A percentile compares a stretch with the other conserved stretches of the same genome.
Evolutionary conservation across 805 yeast genomes (phyloP).

Genomic region (Starmerella scarabaei): DNA sequence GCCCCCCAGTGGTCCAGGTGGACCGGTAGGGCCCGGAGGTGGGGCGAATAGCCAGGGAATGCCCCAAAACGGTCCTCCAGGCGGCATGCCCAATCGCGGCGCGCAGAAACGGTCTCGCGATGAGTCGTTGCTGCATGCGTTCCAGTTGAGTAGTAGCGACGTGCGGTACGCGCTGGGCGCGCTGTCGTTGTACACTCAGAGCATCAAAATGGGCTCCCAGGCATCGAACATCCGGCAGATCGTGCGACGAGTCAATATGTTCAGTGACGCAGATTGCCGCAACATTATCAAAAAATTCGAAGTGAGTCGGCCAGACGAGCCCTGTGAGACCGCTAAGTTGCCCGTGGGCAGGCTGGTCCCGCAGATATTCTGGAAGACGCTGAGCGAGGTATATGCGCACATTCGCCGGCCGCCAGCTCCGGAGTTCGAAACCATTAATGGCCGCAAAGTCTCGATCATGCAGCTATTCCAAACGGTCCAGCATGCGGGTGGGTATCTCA

Average conservation of each 20-base stretch:
- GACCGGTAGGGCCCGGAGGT: not conserved
- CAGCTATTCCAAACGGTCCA: conserved; percentile 17
- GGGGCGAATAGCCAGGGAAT: conserved; percentile 1
- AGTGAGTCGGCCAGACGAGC: conserved; percentile 4
- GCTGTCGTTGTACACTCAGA: conserved; percentile 14
- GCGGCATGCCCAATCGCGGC: not conserved
- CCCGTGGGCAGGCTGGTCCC: conserved; percentile 13
- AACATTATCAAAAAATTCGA: conserved; percentile 16
- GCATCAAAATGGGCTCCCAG: conserved; percentile 10
- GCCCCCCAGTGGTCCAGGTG: not conserved
- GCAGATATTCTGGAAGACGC: conserved; percentile 14
- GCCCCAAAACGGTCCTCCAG: not conserved
- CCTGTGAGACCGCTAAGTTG: conserved; percentile 6
- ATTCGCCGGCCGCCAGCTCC: conserved; percentile 8
- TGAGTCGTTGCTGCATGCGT: conserved; percentile 1
- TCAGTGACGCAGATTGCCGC: conserved; percentile 9
- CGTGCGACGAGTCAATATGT: conserved; percentile 10
- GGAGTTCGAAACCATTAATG: conserved; percentile 5
- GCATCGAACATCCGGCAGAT: conserved; percentile 8
- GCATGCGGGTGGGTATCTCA: conserved; percentile 13
- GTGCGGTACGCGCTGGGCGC: conserved; percentile 12
- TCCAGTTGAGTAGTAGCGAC: conserved; percentile 1
- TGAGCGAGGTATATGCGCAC: conserved; percentile 13
- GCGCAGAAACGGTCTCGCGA: no score
- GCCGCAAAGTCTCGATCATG: conserved; percentile 9